phyloP scores from a whole-genome alignment of 2,329 filamentous ascomycete genomes.

The Colletotrichum kahawae region DNA sequence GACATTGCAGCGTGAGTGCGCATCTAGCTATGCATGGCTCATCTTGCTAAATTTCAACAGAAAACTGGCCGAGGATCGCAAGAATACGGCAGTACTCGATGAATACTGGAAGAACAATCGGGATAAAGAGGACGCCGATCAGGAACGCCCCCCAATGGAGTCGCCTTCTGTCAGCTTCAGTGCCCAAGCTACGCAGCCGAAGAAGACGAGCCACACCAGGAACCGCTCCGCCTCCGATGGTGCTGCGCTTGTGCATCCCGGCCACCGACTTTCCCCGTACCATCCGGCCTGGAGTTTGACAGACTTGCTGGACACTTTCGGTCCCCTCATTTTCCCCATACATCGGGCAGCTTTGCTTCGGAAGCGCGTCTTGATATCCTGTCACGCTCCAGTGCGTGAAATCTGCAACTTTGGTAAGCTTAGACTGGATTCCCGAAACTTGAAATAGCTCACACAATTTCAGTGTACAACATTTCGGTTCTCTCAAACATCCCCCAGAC shows the following conservation, averaged over 20 bases:
- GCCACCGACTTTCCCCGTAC: slow-evolving; percentile 73
- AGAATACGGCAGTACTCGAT: slow-evolving; percentile 69
- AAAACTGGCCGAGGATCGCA: slow-evolving; percentile 68
- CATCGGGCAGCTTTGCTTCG: slow-evolving; percentile 85
- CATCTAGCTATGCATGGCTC: slow-evolving; percentile 22
- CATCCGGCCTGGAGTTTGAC: slow-evolving; percentile 89
- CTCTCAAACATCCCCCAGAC: slow-evolving; percentile 85
- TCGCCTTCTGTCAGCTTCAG: slow-evolving; percentile 54
- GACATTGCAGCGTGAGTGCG: slow-evolving; percentile 70
- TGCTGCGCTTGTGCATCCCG: slow-evolving; percentile 59
- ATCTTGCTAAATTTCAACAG: slow-evolving; percentile 38
- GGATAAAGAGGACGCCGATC: slow-evolving; percentile 41
- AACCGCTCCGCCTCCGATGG: slow-evolving; percentile 68
- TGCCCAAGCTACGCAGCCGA: slow-evolving; percentile 36
- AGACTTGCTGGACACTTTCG: slow-evolving; percentile 80
- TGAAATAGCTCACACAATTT: not conserved
- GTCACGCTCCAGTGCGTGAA: slow-evolving; percentile 82
- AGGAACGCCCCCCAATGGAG: slow-evolving; percentile 49
- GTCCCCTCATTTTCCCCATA: slow-evolving; percentile 89
- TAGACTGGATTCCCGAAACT: not conserved
- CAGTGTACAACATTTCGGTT: slow-evolving; percentile 94
- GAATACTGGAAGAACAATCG: slow-evolving; percentile 78
- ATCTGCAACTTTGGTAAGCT: slow-evolving; percentile 85
- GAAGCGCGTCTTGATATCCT: slow-evolving; percentile 86
- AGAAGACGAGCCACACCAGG: slow-evolving; percentile 50